Conservation (phyloP, 2,329 filamentous ascomycete genomes). For the Catunica adiposa region DNA sequence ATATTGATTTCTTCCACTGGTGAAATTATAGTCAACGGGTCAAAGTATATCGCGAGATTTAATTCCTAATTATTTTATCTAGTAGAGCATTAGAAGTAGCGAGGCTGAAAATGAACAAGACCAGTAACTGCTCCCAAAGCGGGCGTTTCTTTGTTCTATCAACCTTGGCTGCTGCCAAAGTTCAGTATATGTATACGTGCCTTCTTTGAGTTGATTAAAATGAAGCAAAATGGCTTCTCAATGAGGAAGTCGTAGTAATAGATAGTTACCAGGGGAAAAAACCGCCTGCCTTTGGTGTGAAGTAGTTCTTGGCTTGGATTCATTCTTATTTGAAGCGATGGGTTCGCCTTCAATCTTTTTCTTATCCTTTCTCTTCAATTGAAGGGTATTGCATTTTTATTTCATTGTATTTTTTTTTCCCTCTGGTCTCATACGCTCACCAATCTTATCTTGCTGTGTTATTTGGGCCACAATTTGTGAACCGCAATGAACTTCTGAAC, state of each 20-base stretch:
- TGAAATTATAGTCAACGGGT: background rate
- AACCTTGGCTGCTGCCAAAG: background rate
- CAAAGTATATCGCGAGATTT: background rate
- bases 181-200: background rate
- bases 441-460: background rate
- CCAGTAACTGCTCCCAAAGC: background rate
- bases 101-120: background rate
- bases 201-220: background rate
- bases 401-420: background rate
- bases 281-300: background rate
- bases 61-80: background rate
- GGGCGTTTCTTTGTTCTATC: background rate
- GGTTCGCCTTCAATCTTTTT: background rate
- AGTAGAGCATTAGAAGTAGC: background rate
- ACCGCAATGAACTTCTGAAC: background rate
- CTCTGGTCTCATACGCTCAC: background rate
- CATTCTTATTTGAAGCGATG: background rate
- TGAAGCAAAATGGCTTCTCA: background rate
- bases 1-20: no score
- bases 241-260: no score
- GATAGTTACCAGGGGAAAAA: background rate
- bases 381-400: background rate
- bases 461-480: background rate
- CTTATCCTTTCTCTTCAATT: background rate
- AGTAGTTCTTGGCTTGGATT: background rate